Conservation (phyloP, 768 basidiomycete species). For the Mycena maculata region DNA sequence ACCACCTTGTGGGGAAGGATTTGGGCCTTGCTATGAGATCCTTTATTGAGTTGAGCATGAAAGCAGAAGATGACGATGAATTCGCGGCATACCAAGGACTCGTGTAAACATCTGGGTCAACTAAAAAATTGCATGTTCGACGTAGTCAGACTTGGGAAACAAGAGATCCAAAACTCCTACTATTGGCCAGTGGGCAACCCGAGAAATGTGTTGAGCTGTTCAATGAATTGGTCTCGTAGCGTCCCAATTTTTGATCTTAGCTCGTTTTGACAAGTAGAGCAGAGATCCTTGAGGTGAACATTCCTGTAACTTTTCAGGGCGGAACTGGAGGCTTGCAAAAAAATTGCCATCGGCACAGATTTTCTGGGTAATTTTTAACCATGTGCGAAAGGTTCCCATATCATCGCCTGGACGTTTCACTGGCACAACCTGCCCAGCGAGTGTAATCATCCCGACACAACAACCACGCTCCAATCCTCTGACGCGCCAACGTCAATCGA, state of each 20-base stretch:
- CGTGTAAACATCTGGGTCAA: conserved; percentile 12
- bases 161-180: neutral
- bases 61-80: conserved; percentile 41
- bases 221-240: neutral
- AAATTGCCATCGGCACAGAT: conserved; percentile 6
- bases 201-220: neutral
- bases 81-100: conserved; percentile 43
- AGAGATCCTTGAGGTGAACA: neutral
- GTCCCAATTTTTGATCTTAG: neutral
- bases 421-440: neutral
- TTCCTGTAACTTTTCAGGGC: too few relatives aligned
- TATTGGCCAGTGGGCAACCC: neutral
- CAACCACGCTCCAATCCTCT: conserved; percentile 16
- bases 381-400: neutral
- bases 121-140: neutral
- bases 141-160: neutral
- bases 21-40: conserved; percentile 29
- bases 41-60: conserved; percentile 37
- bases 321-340: neutral
- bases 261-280: neutral
- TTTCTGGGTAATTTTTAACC: neutral
- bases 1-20: conserved; percentile 42
- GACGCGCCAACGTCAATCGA: conserved; percentile 9
- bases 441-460: neutral
- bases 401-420: neutral